These are phyloP conservation scores for Capsella rubella DNA, from an alignment of 441 rosid genomes.

Conservation along the genomic window DNA sequence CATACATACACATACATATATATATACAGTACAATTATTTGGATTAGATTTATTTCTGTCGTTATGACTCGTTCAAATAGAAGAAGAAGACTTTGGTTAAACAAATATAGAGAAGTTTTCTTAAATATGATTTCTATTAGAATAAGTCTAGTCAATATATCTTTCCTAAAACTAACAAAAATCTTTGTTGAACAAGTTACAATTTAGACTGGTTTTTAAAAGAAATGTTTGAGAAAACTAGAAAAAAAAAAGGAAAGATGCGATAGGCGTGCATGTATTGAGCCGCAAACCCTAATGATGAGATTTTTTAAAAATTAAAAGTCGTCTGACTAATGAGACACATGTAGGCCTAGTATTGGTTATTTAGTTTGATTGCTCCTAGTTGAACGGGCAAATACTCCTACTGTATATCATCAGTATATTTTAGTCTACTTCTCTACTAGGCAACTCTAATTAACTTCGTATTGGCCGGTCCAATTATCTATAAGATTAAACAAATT, in stretches of 20 bases:
- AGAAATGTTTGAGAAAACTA: constrained; percentile 9
- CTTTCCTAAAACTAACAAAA: constrained; percentile 30
- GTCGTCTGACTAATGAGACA: constrained; percentile 32
- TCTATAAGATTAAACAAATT: not conserved
- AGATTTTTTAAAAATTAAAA: constrained; percentile 12
- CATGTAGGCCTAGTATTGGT: constrained; percentile 17
- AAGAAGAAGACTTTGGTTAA: constrained; percentile 29
- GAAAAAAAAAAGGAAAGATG: constrained; percentile 22
- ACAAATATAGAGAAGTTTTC: not conserved
- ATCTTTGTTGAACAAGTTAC: not conserved
- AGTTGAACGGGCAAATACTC: constrained; percentile 42
- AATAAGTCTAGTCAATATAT: constrained; percentile 24
- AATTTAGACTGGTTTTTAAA: constrained; percentile 18
- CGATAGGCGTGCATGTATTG: constrained; percentile 46
- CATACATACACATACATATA: not conserved
- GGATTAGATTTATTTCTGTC: not conserved
- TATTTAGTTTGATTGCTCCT: not conserved
- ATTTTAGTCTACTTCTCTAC: constrained; percentile 35
- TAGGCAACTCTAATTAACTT: constrained; percentile 18
- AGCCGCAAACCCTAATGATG: constrained; percentile 47
- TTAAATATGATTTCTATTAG: not conserved
- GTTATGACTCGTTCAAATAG: constrained; percentile 24
- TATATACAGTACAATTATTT: constrained; percentile 9
- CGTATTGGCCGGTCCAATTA: constrained; percentile 39
- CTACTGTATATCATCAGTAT: not conserved